A percentile compares a stretch with the other conserved stretches of the same genome.
phyloP scores from a whole-genome alignment of 2,329 filamentous ascomycete genomes.

The Sarocladium kiliense region DNA sequence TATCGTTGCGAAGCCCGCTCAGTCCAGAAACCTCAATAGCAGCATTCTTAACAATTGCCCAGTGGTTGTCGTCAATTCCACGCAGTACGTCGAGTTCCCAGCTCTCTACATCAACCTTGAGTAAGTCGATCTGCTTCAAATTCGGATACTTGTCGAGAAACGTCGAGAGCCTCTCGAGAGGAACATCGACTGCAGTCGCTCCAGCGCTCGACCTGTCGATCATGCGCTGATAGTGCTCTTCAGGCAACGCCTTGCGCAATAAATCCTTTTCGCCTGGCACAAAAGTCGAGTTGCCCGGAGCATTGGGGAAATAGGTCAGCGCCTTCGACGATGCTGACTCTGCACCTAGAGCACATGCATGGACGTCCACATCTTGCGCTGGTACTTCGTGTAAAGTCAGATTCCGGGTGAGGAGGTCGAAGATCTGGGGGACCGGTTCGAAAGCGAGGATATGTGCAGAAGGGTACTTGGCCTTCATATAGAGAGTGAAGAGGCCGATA shows the following conservation, averaged over 20 bases:
- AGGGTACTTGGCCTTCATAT: constrained; percentile 20
- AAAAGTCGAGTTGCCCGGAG: constrained; percentile 20
- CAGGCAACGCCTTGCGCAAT: constrained; percentile 4
- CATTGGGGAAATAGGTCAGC: constrained; percentile 16
- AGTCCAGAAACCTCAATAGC: constrained; percentile 17
- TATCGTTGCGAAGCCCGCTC: constrained; percentile 9
- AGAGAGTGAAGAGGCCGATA: constrained; percentile 21
- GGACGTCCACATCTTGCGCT: constrained; percentile 9
- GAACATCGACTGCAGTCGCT: constrained; percentile 12
- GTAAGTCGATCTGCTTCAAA: constrained; percentile 17
- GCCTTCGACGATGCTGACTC: not conserved
- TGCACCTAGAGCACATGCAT: constrained; percentile 14
- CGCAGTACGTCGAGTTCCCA: constrained; percentile 17
- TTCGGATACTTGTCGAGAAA: constrained; percentile 12
- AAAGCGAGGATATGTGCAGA: constrained; percentile 19
- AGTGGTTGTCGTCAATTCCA: constrained; percentile 19
- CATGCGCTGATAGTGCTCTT: constrained; percentile 7
- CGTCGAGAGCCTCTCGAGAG: constrained; percentile 15
- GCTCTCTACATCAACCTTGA: constrained; percentile 23
- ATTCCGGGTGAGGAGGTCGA: constrained; percentile 15
- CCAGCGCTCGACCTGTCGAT: constrained; percentile 10
- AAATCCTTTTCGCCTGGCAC: constrained; percentile 14
- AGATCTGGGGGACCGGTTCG: constrained; percentile 19
- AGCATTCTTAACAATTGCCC: constrained; percentile 16
- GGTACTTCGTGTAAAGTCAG: constrained; percentile 14